Evolutionary conservation across 1,139 yeast genomes (phyloP).

Genomic region (Eremothecium coryli): DNA sequence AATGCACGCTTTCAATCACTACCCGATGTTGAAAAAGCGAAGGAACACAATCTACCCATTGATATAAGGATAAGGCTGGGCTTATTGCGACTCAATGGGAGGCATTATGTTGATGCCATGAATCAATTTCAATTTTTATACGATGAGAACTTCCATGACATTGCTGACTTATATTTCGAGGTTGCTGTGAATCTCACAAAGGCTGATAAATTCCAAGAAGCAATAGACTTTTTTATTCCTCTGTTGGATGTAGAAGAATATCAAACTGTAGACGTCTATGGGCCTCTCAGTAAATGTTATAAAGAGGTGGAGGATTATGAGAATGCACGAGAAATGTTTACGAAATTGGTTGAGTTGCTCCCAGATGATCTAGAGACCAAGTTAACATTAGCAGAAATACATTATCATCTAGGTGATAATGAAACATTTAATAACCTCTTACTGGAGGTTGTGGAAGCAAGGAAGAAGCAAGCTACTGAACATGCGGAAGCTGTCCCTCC

Average conservation of each 20-base stretch:
- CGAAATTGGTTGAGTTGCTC: conserved; percentile 45
- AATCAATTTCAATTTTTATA: conserved; percentile 56
- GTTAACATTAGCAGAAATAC: conserved; percentile 73
- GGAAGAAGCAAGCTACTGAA: conserved; percentile 31
- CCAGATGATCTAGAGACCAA: conserved; percentile 64
- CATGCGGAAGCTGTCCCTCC: conserved; percentile 6
- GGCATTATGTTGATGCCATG: conserved; percentile 60
- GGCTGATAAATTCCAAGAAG: conserved; percentile 61
- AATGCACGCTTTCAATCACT: conserved; percentile 36
- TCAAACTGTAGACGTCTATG: conserved; percentile 43
- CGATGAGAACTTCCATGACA: conserved; percentile 47
- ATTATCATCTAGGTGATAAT: conserved; percentile 60
- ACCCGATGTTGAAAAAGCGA: conserved; percentile 33
- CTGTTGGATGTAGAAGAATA: conserved; percentile 44
- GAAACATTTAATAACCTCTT: conserved; percentile 52
- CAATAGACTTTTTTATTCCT: conserved; percentile 53
- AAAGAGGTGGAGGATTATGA: conserved; percentile 61
- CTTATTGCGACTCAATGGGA: conserved; percentile 55
- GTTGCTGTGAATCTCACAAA: conserved; percentile 70
- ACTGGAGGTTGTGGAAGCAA: conserved; percentile 39
- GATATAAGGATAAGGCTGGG: conserved; percentile 83
- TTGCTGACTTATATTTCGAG: conserved; percentile 64
- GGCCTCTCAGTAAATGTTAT: conserved; percentile 68
- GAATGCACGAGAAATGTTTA: conserved; percentile 61
- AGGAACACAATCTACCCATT: conserved; percentile 55